Evolutionary conservation across 2,329 filamentous ascomycete genomes (phyloP).

Genomic region (Cladosporium colombiae): DNA sequence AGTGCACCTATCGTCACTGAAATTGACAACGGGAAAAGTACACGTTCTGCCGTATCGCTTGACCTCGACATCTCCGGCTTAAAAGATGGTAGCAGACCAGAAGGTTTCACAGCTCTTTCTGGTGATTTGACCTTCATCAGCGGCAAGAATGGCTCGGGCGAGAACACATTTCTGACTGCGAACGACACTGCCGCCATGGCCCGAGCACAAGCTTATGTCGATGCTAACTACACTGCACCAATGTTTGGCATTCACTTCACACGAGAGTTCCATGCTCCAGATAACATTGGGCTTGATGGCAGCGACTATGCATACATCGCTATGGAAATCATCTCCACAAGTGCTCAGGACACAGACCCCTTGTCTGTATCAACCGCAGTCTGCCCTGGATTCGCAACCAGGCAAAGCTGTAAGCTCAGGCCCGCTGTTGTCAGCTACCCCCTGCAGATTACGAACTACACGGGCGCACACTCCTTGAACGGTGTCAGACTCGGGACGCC

Average conservation of each 20-base stretch:
- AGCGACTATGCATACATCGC: conserved; percentile 20
- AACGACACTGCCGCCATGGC: neutral
- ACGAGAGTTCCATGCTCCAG: conserved; percentile 5
- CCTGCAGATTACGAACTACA: conserved; percentile 23
- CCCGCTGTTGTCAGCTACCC: conserved; percentile 30
- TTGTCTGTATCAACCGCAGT: neutral
- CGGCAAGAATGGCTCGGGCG: neutral
- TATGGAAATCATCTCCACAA: conserved; percentile 24
- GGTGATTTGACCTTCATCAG: neutral
- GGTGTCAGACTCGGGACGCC: conserved; percentile 15
- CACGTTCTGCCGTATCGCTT: neutral
- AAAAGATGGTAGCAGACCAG: neutral
- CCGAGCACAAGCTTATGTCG: conserved; percentile 1
- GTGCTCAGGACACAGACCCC: neutral
- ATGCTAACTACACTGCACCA: conserved; percentile 6
- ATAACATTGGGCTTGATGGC: neutral
- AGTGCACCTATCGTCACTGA: conserved; percentile 2
- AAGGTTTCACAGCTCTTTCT: neutral
- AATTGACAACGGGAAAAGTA: conserved; percentile 24
- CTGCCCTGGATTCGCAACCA: conserved; percentile 19
- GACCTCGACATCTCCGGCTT: neutral
- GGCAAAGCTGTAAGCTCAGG: conserved; percentile 26
- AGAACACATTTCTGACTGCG: neutral
- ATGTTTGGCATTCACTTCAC: conserved; percentile 23
- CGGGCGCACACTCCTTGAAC: conserved; percentile 19